Base-by-base conservation (phyloP, 2,329 filamentous ascomycete genomes). In the Plenodomus biglobosus region DNA sequence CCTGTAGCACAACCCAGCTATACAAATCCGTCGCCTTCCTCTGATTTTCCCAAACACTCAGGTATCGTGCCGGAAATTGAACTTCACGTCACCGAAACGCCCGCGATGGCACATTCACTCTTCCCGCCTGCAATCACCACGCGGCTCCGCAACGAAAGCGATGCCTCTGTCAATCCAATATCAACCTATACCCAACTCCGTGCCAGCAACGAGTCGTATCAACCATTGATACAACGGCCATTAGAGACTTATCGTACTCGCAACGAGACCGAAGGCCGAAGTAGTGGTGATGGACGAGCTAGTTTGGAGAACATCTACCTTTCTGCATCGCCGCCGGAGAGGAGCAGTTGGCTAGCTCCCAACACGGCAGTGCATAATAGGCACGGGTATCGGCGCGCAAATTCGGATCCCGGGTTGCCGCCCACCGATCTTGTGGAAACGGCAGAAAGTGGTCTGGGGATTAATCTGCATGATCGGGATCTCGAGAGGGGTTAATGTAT, bases 91-190 rank as follows among this genome's bases (percentile, higher is more conserved):
- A 43, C 56, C 19, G 58, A 64, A 3, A 61, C 58, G 4, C 59
- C 58, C 1, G 59, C 52, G 3, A 48, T 61, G 44, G 54, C 59
- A 17, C 53, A 56, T 18, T 64, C 61, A 0, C 39, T 52, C 1
- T 64, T 62, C 18, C 59, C 61, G 1, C 57, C 52, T 3, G 50
- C 61, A 1, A 53, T 56, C 18, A 42, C 55, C 0, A 46, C 38
- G 2, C 52, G 50, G 10, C 50, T 41, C 3, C 49, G 57, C 7
- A 41, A 53, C 1, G 55, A 51, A 19, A 60, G 55, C 34, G 58
- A 55, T 15, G 39, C 50, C 13, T 59, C 50, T 8, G 22, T 44
- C 10, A 21, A 40, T 13, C 45, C 35, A 20, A 15, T 19, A 35
- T 16, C 16, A 42, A 24, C 20, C 38, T 15, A 40, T 24, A 11